Conservation (phyloP, 345 rosid genomes). For the Brassica cretica region DNA sequence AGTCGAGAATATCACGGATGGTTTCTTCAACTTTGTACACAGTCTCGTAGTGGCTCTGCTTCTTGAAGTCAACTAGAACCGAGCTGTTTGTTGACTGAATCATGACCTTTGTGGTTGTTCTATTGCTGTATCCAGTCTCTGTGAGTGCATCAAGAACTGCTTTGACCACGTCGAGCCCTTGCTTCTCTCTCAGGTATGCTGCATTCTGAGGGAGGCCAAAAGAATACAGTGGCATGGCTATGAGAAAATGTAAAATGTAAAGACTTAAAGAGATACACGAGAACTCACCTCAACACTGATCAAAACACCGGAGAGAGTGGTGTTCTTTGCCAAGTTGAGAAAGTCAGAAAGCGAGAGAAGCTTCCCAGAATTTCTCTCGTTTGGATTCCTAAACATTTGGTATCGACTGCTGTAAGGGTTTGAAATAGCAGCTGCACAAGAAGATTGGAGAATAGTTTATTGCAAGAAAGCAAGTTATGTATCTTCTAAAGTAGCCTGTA, state of each 20-base stretch:
- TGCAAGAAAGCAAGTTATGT: neutral
- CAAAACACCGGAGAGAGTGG: conserved; percentile 73
- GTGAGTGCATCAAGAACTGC: conserved; percentile 58
- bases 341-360: conserved; percentile 60
- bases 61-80: conserved; percentile 63
- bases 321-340: conserved; percentile 61
- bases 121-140: conserved; percentile 60
- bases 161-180: conserved; percentile 53
- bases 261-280: conserved; percentile 3
- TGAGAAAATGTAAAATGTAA: conserved; percentile 17
- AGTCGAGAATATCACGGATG: conserved; percentile 53
- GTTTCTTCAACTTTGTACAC: conserved; percentile 68
- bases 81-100: conserved; percentile 81
- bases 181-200: conserved; percentile 60
- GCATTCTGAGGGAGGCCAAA: conserved; percentile 56
- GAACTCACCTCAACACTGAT: conserved; percentile 79
- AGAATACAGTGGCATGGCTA: neutral
- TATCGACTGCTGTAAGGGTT: conserved; percentile 45
- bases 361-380: conserved; percentile 46
- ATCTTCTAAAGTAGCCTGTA: conserved; percentile 1
- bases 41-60: conserved; percentile 47
- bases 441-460: conserved; percentile 13
- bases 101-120: conserved; percentile 59
- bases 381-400: conserved; percentile 59
- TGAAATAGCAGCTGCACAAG: conserved; percentile 57